A percentile compares a stretch with the other conserved stretches of the same genome.
phyloP scores from a whole-genome alignment of 2,329 filamentous ascomycete genomes.

The Colletotrichum lentis region DNA sequence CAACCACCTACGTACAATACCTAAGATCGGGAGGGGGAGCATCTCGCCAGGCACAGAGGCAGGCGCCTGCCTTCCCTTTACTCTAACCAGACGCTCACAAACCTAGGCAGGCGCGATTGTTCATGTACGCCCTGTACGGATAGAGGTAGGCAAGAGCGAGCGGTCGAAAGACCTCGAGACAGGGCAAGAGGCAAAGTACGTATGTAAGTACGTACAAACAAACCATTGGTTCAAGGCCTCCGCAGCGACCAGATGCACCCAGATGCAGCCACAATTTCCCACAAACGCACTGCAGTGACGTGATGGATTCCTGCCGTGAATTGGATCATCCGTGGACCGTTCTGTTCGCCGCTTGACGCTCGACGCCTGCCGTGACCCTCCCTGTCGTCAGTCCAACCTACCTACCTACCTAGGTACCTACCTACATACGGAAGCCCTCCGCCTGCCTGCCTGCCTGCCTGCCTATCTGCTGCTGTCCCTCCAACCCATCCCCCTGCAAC shows the following conservation, averaged over 20 bases:
- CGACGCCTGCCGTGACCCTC: conserved; percentile 6
- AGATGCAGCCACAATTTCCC: conserved; percentile 37
- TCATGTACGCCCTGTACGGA: not conserved
- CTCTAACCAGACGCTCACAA: too few relatives aligned
- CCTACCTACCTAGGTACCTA: too few relatives aligned
- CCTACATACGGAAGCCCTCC: conserved; percentile 7
- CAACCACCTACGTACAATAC: not conserved
- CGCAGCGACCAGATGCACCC: conserved; percentile 16
- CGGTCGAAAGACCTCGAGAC: not conserved
- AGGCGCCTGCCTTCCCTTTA: not conserved
- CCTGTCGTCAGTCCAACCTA: conserved; percentile 21
- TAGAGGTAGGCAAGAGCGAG: conserved; percentile 4
- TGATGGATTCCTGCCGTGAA: conserved; percentile 39
- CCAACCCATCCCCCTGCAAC: not conserved
- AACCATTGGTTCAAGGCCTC: not conserved
- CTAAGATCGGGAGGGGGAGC: conserved; percentile 1
- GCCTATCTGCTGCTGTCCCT: not conserved
- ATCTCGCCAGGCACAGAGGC: not conserved
- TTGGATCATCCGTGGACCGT: conserved; percentile 21
- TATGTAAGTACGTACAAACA: conserved; percentile 16
- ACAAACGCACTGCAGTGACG: conserved; percentile 36
- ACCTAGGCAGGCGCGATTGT: not conserved
- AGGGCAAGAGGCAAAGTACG: conserved; percentile 1
- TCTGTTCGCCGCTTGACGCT: conserved; percentile 15
- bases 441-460: not conserved